Evolutionary conservation across 768 basidiomycete genomes (phyloP).

Genomic region (Mycena chlorophos): DNA sequence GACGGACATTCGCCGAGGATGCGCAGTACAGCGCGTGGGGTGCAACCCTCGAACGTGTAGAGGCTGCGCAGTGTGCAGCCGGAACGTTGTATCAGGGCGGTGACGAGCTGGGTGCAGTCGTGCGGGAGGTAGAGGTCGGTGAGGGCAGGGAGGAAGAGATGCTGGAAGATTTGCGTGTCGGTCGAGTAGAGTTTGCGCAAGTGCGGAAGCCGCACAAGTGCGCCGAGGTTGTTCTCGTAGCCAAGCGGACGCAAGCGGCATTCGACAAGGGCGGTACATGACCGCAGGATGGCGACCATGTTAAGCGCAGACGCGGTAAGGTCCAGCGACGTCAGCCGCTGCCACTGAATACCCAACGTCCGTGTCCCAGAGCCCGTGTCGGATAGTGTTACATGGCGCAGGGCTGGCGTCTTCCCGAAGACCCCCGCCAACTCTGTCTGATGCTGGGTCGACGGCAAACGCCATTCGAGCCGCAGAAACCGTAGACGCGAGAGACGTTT

Average conservation of each 20-base stretch:
- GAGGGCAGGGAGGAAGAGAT: not conserved
- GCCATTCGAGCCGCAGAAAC: not conserved
- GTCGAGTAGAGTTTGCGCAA: not conserved
- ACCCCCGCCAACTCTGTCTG: not conserved
- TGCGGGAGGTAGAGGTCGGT: constrained; percentile 2
- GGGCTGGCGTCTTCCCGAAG: not conserved
- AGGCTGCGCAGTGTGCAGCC: not conserved
- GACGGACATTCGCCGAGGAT: not conserved
- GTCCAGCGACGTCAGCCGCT: not conserved
- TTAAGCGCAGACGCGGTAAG: not conserved
- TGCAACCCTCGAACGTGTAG: constrained; percentile 1
- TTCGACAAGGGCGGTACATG: not conserved
- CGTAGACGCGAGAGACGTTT: not conserved
- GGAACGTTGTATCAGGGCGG: not conserved
- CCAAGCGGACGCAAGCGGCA: not conserved
- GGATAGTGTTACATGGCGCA: not conserved
- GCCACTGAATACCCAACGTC: not conserved
- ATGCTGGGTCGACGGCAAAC: not conserved
- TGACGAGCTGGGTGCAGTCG: not conserved
- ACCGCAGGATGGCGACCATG: not conserved
- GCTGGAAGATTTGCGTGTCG: not conserved
- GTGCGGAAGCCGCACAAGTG: not conserved
- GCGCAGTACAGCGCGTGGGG: not conserved
- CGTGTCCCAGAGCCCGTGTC: not conserved
- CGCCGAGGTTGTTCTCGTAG: not conserved